Evolutionary conservation across 192 early-diverging fungal species (phyloP), one percentile per base, ranked within the genome.

Genomic region (Coemansia sp.): DNA sequence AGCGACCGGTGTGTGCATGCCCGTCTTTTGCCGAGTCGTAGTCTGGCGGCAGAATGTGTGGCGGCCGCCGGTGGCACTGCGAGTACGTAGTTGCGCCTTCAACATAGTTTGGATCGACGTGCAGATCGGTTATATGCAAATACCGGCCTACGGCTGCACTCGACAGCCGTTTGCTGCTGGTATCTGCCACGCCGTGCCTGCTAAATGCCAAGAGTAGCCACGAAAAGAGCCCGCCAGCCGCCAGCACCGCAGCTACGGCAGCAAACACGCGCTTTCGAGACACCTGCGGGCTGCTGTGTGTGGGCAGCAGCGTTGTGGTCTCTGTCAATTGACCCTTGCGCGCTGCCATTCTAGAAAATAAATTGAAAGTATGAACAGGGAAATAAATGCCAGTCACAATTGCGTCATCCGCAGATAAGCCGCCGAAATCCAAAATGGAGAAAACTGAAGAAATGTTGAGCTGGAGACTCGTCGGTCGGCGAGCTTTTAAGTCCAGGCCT

Each of bases 51-150:
- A 12, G 70, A 41, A 2, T 45, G 67, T 27, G 63, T 69, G 53
- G 38, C 21, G 58, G 56, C 24, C 3, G 27, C 22, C 54, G 60
- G 62, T 88, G 89, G 73, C 89, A 89, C n/a, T 84, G 79, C 11
- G 85, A 82, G 48, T 79, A 72, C 1, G 83, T 61, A 4, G 84
- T 85, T 0, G 84, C 73, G 14, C 88, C 87, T 5, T 63, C 52
- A 0, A 51, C 3, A 66, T 89, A 91, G 60, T 71, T 59, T 49
- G 79, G 77, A 60, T 92, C 89, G 8, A 88, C 77, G 70, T 91
- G 89, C 21, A 91, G 67, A 54, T 91, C 88, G 3, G 86, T 89
- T n/a, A 91, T 87, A 60, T 91, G 89, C 39, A 91, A 49, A 59
- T 86, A 91, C 19, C 70, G 79, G 9, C 90, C 89, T 14, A 81